Conservation (phyloP, 176 grass and related monocot genomes). For the Thinopyrum elongatum region DNA sequence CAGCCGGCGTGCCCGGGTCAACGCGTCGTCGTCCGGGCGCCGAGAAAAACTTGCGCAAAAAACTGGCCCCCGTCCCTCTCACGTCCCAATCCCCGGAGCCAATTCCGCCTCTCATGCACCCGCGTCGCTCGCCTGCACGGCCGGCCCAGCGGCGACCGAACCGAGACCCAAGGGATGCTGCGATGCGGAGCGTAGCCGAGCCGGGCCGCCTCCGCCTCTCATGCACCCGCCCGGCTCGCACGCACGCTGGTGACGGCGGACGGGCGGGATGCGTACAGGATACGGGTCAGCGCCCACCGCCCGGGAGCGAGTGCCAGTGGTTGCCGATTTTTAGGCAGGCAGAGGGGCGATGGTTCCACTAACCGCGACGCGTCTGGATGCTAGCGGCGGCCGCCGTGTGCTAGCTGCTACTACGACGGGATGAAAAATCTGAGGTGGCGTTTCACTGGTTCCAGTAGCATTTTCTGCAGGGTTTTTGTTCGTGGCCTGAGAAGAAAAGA, state of each 20-base stretch:
- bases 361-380: slow-evolving; percentile 17
- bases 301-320: background rate
- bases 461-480: background rate
- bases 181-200: background rate
- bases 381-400: background rate
- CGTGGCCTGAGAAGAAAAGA: background rate
- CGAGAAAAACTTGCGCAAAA: background rate
- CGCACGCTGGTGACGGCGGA: background rate
- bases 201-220: background rate
- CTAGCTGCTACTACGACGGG: background rate
- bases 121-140: too few relatives aligned
- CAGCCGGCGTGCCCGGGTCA: background rate
- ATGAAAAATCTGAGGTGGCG: background rate
- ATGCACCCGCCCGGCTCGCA: background rate
- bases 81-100: slow-evolving; percentile 14
- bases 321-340: background rate
- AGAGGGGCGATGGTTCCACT: background rate
- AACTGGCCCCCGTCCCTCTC: slow-evolving; percentile 29
- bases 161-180: background rate
- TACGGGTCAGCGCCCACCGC: slow-evolving; percentile 19
- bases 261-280: slow-evolving; percentile 1
- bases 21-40: background rate
- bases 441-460: background rate
- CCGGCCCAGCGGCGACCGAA: background rate
- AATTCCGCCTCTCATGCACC: too few relatives aligned